Conservation (phyloP, 2,329 filamentous ascomycete species). For the Emmonsiellopsis sp. region DNA sequence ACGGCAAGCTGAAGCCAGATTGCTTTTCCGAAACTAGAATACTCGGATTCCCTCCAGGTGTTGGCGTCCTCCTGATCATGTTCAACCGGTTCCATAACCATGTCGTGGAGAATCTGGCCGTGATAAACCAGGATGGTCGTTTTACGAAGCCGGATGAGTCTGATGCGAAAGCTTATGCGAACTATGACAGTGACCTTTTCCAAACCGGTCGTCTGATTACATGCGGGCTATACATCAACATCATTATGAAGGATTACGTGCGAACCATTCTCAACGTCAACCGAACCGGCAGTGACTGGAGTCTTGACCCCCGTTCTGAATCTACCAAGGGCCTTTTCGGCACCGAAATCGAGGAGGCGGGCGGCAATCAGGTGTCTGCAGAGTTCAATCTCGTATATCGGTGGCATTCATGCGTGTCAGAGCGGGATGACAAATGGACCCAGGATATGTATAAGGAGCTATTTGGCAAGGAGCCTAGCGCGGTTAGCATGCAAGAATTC, state of each 20-base stretch:
- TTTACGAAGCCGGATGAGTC: slow-evolving; percentile 20
- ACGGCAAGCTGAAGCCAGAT: slow-evolving; percentile 32
- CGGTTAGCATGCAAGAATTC: slow-evolving; percentile 31
- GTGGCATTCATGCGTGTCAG: slow-evolving; percentile 56
- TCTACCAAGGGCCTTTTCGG: slow-evolving; percentile 15
- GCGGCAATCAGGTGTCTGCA: slow-evolving; percentile 43
- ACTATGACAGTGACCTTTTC: slow-evolving; percentile 28
- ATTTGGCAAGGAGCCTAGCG: slow-evolving; percentile 8
- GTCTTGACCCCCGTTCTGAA: slow-evolving; percentile 35
- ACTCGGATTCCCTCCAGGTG: slow-evolving; percentile 25
- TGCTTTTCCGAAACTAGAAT: slow-evolving; percentile 27
- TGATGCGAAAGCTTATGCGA: slow-evolving; percentile 30
- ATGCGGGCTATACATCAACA: slow-evolving; percentile 25
- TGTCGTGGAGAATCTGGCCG: slow-evolving; percentile 25
- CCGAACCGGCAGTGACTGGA: slow-evolving; percentile 33
- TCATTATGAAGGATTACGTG: slow-evolving; percentile 27
- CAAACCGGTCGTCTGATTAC: slow-evolving; percentile 26
- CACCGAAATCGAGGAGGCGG: slow-evolving; percentile 29
- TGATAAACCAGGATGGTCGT: slow-evolving; percentile 36
- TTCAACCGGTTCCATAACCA: slow-evolving; percentile 34
- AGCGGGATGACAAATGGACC: slow-evolving; percentile 64
- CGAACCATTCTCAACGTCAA: slow-evolving; percentile 28
- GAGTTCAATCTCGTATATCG: slow-evolving; percentile 49
- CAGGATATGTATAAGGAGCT: slow-evolving; percentile 48
- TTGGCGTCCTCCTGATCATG: slow-evolving; percentile 26